These are phyloP conservation scores for Malus sylvestris DNA, from an alignment of 306 rosid species.

Conservation along the genomic window DNA sequence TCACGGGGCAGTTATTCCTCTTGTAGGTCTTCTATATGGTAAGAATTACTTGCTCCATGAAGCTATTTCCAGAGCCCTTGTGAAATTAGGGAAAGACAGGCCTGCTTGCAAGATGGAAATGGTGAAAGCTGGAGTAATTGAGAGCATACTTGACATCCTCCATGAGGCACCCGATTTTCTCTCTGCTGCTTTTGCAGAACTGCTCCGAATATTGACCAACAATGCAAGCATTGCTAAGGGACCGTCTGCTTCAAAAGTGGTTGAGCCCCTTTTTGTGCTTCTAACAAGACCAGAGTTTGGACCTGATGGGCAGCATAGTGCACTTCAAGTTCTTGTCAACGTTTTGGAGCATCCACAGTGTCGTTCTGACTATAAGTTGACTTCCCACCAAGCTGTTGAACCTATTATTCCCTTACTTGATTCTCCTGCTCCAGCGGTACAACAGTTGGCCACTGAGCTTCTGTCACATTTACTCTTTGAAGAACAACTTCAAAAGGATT, in stretches of 20 bases:
- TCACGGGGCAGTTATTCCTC: constrained; percentile 89
- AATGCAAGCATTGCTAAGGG: constrained; percentile 97
- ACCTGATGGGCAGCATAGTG: constrained; percentile 95
- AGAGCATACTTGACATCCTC: constrained; percentile 73
- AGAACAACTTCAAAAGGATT: constrained; percentile 87
- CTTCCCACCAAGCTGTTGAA: constrained; percentile 79
- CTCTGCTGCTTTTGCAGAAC: constrained; percentile 77
- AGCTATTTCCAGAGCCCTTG: constrained; percentile 87
- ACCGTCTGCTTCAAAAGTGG: constrained; percentile 82
- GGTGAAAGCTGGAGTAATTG: constrained; percentile 96
- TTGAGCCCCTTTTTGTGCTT: constrained; percentile 81
- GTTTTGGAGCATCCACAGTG: constrained; percentile 94
- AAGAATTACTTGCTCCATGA: constrained; percentile 88
- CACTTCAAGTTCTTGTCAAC: constrained; percentile 90
- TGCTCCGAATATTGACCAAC: constrained; percentile 93
- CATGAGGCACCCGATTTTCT: constrained; percentile 91
- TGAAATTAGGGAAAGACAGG: constrained; percentile 92
- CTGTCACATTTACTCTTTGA: constrained; percentile 82
- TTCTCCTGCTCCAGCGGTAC: constrained; percentile 86
- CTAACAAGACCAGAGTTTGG: constrained; percentile 77
- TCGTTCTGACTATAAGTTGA: constrained; percentile 77
- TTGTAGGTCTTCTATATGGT: constrained; percentile 83
- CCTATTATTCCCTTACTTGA: constrained; percentile 91
- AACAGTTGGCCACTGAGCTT: constrained; percentile 97
- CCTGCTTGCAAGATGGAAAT: constrained; percentile 97